Evolutionary conservation across 78 protist species (phyloP), one percentile per base, ranked within the genome.

Genomic region (Dictyostelium discoideum): DNA sequence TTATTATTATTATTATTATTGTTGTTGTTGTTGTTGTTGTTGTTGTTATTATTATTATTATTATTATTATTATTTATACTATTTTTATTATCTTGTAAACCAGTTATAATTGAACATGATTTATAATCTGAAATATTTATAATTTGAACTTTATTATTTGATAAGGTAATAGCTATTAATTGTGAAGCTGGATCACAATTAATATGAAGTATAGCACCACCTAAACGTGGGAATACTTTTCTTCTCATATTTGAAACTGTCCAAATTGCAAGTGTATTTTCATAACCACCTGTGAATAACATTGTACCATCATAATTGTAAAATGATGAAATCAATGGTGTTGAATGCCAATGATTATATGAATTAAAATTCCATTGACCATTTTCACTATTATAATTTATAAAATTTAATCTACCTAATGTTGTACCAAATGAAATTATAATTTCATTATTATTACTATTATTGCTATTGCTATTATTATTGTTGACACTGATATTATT

Each of bases 331-430:
- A 37, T 72, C 3, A 90, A 63, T 5, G 84, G 84, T 6, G 78
- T 29, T n/a, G 83, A 29, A 90, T 90, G 95, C 95, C 95, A 90
- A 90, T 90, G 95, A n/a, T 29, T 26, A 83, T 82, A 90, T 18
- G 79, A 69, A 63, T 26, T 32, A n/a, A 79, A 79, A n/a, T 22
- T 32, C 24, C 46, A n/a, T 84, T 29, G 48, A 20, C n/a, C 37
- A 3, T 22, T 54, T 42, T 9, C 29, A 60, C 3, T 32, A n/a
- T 26, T 60, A 39, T 60, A n/a, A 40, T 26, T 32, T 14, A 84
- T 37, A 84, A 39, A 84, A 63, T 84, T 84, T 72, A 84, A 20
- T 84, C 87, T 84, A 63, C 87, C 87, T 9, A 84, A n/a, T 24
- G 77, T 46, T 48, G 54, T 60, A 60, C 87, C 87, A 63, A 84